Evolutionary conservation across 164 flowering plant genomes (phyloP).

Genomic region (Stephania yunnanensis): DNA sequence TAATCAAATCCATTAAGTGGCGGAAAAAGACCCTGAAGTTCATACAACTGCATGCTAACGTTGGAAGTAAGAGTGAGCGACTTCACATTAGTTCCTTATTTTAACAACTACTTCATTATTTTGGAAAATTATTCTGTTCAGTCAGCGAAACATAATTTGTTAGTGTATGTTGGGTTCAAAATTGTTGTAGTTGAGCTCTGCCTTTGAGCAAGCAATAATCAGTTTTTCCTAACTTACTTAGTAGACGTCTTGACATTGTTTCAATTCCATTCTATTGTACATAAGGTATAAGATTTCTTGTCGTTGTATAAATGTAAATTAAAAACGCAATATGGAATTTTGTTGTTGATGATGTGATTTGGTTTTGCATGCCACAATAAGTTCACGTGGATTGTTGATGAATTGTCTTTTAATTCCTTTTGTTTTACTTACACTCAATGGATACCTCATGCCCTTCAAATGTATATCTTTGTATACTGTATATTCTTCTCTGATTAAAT

Average conservation of each 20-base stretch:
- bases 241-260: no score
- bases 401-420: neutral
- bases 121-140: neutral
- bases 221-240: no score
- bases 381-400: neutral
- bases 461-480: neutral
- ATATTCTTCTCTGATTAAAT: neutral
- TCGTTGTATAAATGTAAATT: no score
- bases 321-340: neutral
- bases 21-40: neutral
- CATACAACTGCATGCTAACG: neutral
- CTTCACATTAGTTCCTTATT: neutral
- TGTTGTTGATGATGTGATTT: neutral
- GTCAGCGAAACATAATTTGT: neutral
- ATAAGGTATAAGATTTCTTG: no score
- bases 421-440: neutral
- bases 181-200: no score
- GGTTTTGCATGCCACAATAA: neutral
- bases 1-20: neutral
- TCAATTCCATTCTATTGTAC: no score
- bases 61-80: neutral
- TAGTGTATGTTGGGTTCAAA: neutral
- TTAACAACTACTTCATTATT: neutral
- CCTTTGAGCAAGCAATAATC: no score
- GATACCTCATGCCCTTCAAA: neutral